Conservation (phyloP, 163 green algal species). For the Scenedesmus sp. region DNA sequence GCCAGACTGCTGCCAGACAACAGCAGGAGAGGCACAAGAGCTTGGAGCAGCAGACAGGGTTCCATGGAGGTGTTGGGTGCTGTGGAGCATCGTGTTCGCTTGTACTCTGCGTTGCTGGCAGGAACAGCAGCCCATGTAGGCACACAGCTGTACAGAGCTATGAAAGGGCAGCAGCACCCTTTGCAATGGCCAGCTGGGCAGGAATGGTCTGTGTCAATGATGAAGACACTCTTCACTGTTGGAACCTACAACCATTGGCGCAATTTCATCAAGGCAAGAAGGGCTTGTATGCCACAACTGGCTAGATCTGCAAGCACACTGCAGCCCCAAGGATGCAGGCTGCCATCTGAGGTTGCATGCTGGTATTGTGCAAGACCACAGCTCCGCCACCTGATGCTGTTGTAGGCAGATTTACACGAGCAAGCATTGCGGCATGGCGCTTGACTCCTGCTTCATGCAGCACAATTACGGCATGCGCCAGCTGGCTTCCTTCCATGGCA, state of each 20-base stretch:
- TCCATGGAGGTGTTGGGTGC: background rate
- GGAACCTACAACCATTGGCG: constrained; percentile 30
- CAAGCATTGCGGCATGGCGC: background rate
- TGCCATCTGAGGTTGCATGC: background rate
- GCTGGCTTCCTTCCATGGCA: background rate
- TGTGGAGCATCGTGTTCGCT: background rate
- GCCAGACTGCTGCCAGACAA: background rate
- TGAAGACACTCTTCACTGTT: constrained; percentile 17
- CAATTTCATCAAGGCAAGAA: constrained; percentile 16
- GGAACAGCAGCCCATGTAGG: background rate
- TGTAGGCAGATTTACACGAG: background rate
- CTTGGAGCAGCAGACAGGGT: background rate
- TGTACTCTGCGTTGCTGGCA: background rate
- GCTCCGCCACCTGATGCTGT: background rate
- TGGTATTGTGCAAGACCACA: background rate
- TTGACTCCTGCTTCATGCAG: background rate
- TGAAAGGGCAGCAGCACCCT: constrained; percentile 2
- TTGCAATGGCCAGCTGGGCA: constrained; percentile 13
- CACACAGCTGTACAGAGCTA: background rate
- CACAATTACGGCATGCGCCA: too few relatives aligned
- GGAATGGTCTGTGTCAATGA: background rate
- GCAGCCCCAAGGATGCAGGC: background rate
- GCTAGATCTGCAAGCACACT: background rate
- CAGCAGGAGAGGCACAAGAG: background rate
- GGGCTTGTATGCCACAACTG: background rate